These are phyloP conservation scores for Cyclanthera cordifolia DNA, from an alignment of 306 rosid genomes.

Conservation along the genomic window DNA sequence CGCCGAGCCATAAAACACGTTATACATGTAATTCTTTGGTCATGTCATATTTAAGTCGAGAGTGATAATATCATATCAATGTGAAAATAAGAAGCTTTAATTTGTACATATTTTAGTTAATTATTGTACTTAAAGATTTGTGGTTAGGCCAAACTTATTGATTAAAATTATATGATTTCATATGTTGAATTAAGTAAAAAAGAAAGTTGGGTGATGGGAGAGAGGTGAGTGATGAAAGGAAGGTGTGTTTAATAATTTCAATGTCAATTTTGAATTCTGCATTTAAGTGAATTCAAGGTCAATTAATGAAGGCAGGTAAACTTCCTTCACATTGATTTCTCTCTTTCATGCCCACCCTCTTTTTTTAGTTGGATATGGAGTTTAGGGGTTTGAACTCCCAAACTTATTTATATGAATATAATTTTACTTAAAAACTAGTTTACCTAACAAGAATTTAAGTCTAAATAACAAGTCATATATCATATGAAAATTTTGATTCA, in stretches of 20 bases:
- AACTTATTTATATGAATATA: no score
- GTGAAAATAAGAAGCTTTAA: not conserved
- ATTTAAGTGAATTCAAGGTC: constrained; percentile 70
- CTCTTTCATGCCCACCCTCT: not conserved
- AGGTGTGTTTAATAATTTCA: constrained; percentile 18
- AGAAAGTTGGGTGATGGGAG: not conserved
- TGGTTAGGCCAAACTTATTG: not conserved
- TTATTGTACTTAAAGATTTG: no score
- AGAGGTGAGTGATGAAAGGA: not conserved
- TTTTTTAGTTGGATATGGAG: no score
- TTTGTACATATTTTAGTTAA: no score
- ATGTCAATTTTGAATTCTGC: constrained; percentile 57
- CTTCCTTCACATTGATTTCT: constrained; percentile 36
- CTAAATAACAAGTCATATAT: no score
- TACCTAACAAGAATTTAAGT: no score
- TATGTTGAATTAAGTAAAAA: no score
- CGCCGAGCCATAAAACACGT: not conserved
- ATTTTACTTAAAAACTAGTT: no score
- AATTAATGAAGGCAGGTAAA: constrained; percentile 73
- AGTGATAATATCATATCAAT: not conserved
- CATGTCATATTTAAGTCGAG: not conserved
- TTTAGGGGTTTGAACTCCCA: no score
- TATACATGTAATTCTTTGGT: not conserved
- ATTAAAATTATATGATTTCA: no score
- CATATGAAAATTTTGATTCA: no score